Evolutionary conservation across 805 yeast species (phyloP).

Genomic region (Starmerella etchellsii): DNA sequence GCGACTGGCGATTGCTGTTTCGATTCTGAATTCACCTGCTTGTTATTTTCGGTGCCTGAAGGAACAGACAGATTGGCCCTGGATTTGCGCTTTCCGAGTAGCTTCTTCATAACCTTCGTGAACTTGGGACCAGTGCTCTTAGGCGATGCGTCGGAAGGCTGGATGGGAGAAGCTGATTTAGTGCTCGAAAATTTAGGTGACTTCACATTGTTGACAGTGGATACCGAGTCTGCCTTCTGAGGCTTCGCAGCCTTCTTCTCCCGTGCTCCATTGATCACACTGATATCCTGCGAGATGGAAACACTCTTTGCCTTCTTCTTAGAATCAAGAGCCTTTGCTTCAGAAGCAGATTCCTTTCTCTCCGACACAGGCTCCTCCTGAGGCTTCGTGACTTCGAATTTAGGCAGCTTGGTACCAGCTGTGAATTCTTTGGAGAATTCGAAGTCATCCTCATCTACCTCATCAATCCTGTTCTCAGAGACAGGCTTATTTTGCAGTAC

Average conservation of each 20-base stretch:
- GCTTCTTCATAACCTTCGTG: constrained; percentile 2
- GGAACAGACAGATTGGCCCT: not conserved
- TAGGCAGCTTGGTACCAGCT: not conserved
- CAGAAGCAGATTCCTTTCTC: not conserved
- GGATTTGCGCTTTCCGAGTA: constrained; percentile 4
- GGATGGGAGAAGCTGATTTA: too few relatives aligned
- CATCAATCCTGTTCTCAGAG: too few relatives aligned
- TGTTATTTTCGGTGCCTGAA: too few relatives aligned
- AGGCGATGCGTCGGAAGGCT: not conserved
- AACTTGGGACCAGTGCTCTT: not conserved
- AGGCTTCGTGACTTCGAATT: not conserved
- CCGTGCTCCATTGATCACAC: not conserved
- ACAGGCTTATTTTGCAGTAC: constrained; percentile 1
- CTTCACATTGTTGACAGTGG: too few relatives aligned
- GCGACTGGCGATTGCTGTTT: too few relatives aligned
- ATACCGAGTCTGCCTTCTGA: too few relatives aligned
- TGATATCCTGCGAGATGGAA: constrained; percentile 3
- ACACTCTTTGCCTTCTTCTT: not conserved
- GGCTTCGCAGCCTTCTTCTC: too few relatives aligned
- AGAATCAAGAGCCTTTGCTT: not conserved
- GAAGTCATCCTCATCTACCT: too few relatives aligned
- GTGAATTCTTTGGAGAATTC: too few relatives aligned
- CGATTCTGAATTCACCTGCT: too few relatives aligned
- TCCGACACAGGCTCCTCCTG: too few relatives aligned
- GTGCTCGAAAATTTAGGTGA: too few relatives aligned